Percentiles rank a stretch among this genome's conserved stretches.
These are phyloP conservation scores for Trichoderma aggressivum DNA, from an alignment of 2,329 filamentous ascomycete genomes.

Conservation along the genomic window DNA sequence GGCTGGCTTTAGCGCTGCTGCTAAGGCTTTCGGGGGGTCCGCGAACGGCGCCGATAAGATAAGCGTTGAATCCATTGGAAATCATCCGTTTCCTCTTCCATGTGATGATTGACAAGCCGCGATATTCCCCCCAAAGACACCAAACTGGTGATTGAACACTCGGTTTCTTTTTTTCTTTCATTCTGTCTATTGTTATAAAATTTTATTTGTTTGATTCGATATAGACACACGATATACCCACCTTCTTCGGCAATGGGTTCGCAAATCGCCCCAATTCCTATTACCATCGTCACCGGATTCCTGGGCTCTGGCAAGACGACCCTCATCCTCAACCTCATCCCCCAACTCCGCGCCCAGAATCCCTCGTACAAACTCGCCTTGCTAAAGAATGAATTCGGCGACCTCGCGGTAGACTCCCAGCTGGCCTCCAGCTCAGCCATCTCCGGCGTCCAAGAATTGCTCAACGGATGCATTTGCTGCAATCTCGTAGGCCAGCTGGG, in stretches of 20 bases:
- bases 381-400: slow-evolving; percentile 97
- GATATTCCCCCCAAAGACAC: neutral
- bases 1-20: neutral
- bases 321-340: slow-evolving; percentile 87
- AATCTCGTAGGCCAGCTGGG: slow-evolving; percentile 91
- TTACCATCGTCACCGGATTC: slow-evolving; percentile 95
- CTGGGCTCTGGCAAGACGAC: slow-evolving; percentile 96
- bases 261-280: slow-evolving; percentile 68
- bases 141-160: neutral
- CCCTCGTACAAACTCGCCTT: slow-evolving; percentile 82
- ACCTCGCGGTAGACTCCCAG: slow-evolving; percentile 88
- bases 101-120: slow-evolving; percentile 3
- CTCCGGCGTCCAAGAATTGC: slow-evolving; percentile 83
- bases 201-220: neutral
- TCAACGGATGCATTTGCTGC: slow-evolving; percentile 98
- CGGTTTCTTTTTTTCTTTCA: neutral
- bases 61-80: neutral
- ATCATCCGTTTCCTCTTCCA: neutral
- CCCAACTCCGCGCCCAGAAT: slow-evolving; percentile 74
- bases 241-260: slow-evolving; percentile 44
- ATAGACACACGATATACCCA: neutral
- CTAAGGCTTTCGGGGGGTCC: neutral
- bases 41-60: slow-evolving; percentile 12
- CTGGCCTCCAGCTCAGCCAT: slow-evolving; percentile 80
- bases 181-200: neutral